Evolutionary conservation across 2,329 filamentous ascomycete species (phyloP), one percentile per base, ranked within the genome.

Genomic region (Dactylonectria estremocensis): DNA sequence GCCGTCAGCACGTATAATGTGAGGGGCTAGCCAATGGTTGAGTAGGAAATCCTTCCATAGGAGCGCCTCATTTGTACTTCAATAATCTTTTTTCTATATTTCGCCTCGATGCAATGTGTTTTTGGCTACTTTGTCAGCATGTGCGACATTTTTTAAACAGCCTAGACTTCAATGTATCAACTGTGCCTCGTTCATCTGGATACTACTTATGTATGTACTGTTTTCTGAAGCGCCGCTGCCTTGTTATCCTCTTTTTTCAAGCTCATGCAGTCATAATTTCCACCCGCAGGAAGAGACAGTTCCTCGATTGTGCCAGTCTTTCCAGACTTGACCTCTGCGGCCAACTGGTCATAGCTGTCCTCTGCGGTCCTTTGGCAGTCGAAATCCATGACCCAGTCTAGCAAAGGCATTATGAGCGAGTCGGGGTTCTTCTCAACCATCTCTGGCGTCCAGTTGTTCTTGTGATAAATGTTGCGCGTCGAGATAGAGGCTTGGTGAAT

Each of bases 341-440:
- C 49, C 11, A 65, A 14, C 6, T 22, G 2, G 3, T 43, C 49
- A 22, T 48, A 65, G 31, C 55, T 48, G 7, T 40, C 10, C 31
- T 60, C 49, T 16, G 49, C 55, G 20, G 35, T 40, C 22, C 40
- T 52, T 16, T 54, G n/a, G 6, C n/a, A 31, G 20, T 65, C 55
- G 24, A 59, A 65, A 5, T 65, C 55, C 28, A 65, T 16, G 8
- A 60, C 49, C 61, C 62, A 65, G 5, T 58, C 53, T 8, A 52
- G 33, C 7, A 48, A 48, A 37, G 53, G 57, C 8, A 49, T 49
- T 8, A 37, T 55, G 8, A 59, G 55, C 3, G 49, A 50, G 22
- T 49, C 46, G 4, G 62, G 62, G 28, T 65, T 28, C 37, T 24
- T 53, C 55, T 57, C 28, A 11, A 60, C 35, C 37, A 37, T 52